These are phyloP conservation scores for Globisporangium echinulatum DNA, from an alignment of 352 stramenopile species.

Conservation along the genomic window DNA sequence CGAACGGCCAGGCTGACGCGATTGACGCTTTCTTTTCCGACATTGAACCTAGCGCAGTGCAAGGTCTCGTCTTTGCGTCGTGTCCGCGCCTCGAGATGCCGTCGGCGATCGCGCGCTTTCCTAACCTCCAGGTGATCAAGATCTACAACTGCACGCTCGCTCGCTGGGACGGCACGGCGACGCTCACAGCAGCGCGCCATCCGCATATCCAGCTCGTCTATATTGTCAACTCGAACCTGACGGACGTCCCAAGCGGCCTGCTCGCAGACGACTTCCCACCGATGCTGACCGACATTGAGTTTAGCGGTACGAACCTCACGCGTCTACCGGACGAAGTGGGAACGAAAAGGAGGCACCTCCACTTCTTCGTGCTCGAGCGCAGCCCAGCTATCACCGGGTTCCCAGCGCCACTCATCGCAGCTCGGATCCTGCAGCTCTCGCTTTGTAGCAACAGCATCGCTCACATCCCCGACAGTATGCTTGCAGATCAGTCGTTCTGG, in stretches of 20 bases:
- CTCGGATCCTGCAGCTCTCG: conserved; percentile 1
- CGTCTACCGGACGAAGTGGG: conserved; percentile 12
- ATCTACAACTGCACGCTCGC: conserved; percentile 37
- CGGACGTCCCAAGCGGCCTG: conserved; percentile 22
- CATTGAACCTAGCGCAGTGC: conserved; percentile 16
- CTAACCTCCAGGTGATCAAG: conserved; percentile 24
- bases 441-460: conserved; percentile 4
- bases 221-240: conserved; percentile 25
- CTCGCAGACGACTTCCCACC: conserved; percentile 28
- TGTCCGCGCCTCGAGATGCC: conserved; percentile 26
- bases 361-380: conserved; percentile 4
- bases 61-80: conserved; percentile 25
- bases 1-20: conserved; percentile 3
- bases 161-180: conserved; percentile 16
- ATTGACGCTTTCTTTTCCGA: conserved; percentile 6
- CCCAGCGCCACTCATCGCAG: background rate
- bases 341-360: background rate
- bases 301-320: conserved; percentile 27
- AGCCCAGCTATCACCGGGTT: background rate
- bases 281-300: conserved; percentile 26
- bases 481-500: background rate
- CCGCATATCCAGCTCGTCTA: conserved; percentile 20
- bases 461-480: conserved; percentile 1
- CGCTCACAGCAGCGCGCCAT: conserved; percentile 15
- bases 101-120: conserved; percentile 16